Conservation (phyloP, 306 rosid genomes). For the Echinosophora koreensis region DNA sequence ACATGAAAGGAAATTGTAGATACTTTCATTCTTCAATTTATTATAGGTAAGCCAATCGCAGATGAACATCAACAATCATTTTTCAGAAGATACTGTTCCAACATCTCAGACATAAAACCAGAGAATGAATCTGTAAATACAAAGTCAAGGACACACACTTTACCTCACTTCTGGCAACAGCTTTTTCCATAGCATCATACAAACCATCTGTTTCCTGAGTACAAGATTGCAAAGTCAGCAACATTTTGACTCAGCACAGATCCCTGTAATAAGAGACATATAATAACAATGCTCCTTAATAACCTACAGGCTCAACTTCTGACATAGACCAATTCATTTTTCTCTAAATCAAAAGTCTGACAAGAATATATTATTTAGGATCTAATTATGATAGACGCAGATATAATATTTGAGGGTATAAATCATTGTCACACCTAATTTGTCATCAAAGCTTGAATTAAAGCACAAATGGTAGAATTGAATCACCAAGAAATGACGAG, state of each 20-base stretch:
- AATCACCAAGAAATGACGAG: slow-evolving; percentile 25
- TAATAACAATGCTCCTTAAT: slow-evolving; percentile 66
- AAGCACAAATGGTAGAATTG: slow-evolving; percentile 18
- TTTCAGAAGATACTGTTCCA: not conserved
- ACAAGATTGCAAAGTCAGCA: slow-evolving; percentile 93
- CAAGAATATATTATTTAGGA: slow-evolving; percentile 11
- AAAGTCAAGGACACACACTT: slow-evolving; percentile 44
- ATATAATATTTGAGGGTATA: slow-evolving; percentile 37
- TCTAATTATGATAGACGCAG: slow-evolving; percentile 18
- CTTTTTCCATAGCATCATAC: slow-evolving; percentile 87
- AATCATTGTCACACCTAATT: slow-evolving; percentile 12
- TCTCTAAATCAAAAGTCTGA: slow-evolving; percentile 38
- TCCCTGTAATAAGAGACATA: slow-evolving; percentile 71
- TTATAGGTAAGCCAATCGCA: not conserved
- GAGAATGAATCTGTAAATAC: slow-evolving; percentile 4
- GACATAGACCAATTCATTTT: slow-evolving; percentile 48
- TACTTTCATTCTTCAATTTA: not conserved
- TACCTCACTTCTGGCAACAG: slow-evolving; percentile 94
- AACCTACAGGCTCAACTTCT: slow-evolving; percentile 54
- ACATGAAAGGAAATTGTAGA: not conserved
- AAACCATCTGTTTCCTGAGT: slow-evolving; percentile 95
- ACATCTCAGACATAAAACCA: slow-evolving; percentile 11
- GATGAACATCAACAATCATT: slow-evolving; percentile 19
- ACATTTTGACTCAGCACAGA: slow-evolving; percentile 72
- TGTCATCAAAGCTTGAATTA: slow-evolving; percentile 35